Percentiles rank a stretch among this genome's conserved stretches.
These are phyloP conservation scores for Eucalyptus rudis DNA, from an alignment of 345 rosid genomes.

Conservation along the genomic window DNA sequence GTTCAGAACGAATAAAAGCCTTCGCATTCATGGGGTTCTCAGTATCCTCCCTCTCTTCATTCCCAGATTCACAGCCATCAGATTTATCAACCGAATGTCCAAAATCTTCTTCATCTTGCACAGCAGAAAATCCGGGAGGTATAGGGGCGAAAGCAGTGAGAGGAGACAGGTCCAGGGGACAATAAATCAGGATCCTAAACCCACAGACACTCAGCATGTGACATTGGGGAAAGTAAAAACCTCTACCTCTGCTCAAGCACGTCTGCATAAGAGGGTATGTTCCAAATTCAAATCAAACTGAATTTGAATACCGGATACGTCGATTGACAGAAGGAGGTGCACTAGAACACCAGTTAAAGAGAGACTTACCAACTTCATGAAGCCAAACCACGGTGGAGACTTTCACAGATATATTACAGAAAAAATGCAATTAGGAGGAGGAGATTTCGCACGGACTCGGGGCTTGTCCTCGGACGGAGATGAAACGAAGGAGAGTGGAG, in stretches of 20 bases:
- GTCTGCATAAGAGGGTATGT: constrained; percentile 35
- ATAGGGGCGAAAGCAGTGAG: constrained; percentile 54
- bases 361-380: constrained; percentile 42
- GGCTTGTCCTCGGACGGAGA: not conserved
- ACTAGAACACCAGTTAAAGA: not conserved
- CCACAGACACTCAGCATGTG: constrained; percentile 52
- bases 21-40: constrained; percentile 22
- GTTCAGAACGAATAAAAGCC: constrained; percentile 45
- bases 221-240: constrained; percentile 58
- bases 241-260: constrained; percentile 71
- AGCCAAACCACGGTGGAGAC: not conserved
- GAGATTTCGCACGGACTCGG: not conserved
- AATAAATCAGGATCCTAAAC: constrained; percentile 60
- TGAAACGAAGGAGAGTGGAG: not conserved
- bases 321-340: not conserved
- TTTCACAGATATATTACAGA: not conserved
- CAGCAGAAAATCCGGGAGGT: constrained; percentile 7
- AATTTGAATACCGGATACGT: not conserved
- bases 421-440: not conserved
- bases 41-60: not conserved
- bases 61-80: too few species aligned
- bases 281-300: not conserved
- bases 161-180: constrained; percentile 73
- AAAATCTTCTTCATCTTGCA: constrained; percentile 3
- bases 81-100: not conserved